Percentiles rank a stretch among this genome's conserved stretches.
phyloP scores from a whole-genome alignment of 2,329 filamentous ascomycete species.

The Colletotrichum lindemuthianum region DNA sequence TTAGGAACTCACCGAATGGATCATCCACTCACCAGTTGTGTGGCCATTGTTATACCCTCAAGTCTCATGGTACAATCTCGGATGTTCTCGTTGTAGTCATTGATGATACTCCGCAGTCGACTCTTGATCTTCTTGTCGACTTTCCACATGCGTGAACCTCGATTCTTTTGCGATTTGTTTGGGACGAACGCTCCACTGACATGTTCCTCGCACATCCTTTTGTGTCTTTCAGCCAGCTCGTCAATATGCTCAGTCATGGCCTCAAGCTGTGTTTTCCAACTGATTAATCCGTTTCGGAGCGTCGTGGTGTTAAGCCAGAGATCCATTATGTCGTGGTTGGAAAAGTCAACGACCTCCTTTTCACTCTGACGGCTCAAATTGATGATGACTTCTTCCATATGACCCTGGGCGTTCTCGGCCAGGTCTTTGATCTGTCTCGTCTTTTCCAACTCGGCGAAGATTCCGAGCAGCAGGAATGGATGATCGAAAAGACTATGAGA shows the following conservation, averaged over 20 bases:
- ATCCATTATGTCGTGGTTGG: constrained; percentile 34
- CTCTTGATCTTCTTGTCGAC: constrained; percentile 34
- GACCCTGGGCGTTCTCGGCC: constrained; percentile 39
- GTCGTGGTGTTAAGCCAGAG: constrained; percentile 42
- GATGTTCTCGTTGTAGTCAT: constrained; percentile 46
- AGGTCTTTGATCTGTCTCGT: constrained; percentile 40
- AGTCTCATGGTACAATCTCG: constrained; percentile 46
- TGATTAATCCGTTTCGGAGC: constrained; percentile 40
- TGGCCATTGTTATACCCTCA: constrained; percentile 48
- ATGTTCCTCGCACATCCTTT: too few relatives aligned
- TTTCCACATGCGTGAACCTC: background rate
- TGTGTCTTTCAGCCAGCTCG: constrained; percentile 27
- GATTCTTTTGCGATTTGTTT: constrained; percentile 2
- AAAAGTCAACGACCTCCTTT: constrained; percentile 1
- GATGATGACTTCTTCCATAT: constrained; percentile 32
- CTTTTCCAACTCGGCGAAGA: constrained; percentile 45
- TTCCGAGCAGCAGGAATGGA: constrained; percentile 43
- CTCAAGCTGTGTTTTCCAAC: constrained; percentile 40
- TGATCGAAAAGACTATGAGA: constrained; percentile 32
- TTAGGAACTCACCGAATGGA: too few relatives aligned
- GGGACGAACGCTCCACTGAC: too few relatives aligned
- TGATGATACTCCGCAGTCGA: constrained; percentile 38
- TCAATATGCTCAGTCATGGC: constrained; percentile 37
- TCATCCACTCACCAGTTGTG: constrained; percentile 47
- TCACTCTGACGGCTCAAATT: constrained; percentile 5